Percentiles rank a stretch among this genome's conserved stretches.
phyloP scores from a whole-genome alignment of 306 rosid species.

The Cucurbita pepo region DNA sequence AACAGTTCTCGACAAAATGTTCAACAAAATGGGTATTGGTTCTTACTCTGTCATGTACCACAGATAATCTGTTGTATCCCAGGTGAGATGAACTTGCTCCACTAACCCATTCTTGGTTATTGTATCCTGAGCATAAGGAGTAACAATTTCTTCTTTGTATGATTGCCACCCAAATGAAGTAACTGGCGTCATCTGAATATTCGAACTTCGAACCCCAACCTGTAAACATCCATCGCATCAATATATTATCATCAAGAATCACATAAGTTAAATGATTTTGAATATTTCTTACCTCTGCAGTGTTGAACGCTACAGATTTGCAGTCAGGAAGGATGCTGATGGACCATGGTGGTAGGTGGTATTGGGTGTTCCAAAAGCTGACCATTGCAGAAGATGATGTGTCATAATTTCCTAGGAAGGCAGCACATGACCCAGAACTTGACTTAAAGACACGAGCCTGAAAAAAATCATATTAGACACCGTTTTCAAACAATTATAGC shows the following conservation, averaged over 20 bases:
- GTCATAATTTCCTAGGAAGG: slow-evolving; percentile 73
- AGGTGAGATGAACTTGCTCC: slow-evolving; percentile 64
- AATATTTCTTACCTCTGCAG: slow-evolving; percentile 50
- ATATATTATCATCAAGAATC: too few species aligned
- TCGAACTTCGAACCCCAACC: slow-evolving; percentile 42
- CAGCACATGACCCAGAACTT: slow-evolving; percentile 49
- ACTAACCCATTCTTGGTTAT: slow-evolving; percentile 33
- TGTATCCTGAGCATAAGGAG: slow-evolving; percentile 27
- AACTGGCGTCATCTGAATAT: slow-evolving; percentile 36
- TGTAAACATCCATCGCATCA: slow-evolving; percentile 14
- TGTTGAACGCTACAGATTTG: slow-evolving; percentile 65
- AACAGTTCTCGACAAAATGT: background rate
- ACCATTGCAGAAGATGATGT: slow-evolving; percentile 27
- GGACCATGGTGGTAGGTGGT: slow-evolving; percentile 85
- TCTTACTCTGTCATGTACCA: slow-evolving; percentile 98
- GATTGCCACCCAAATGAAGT: slow-evolving; percentile 53
- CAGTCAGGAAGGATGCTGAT: slow-evolving; percentile 88
- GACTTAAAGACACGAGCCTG: slow-evolving; percentile 64
- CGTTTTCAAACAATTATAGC: background rate
- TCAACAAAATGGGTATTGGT: background rate
- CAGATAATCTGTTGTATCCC: slow-evolving; percentile 77
- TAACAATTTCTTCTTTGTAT: slow-evolving; percentile 51
- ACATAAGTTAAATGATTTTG: background rate
- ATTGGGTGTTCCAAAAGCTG: slow-evolving; percentile 39
- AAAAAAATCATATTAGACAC: background rate